Evolutionary conservation across 2,329 filamentous ascomycete species (phyloP).

Genomic region (Fusarium circinatum): DNA sequence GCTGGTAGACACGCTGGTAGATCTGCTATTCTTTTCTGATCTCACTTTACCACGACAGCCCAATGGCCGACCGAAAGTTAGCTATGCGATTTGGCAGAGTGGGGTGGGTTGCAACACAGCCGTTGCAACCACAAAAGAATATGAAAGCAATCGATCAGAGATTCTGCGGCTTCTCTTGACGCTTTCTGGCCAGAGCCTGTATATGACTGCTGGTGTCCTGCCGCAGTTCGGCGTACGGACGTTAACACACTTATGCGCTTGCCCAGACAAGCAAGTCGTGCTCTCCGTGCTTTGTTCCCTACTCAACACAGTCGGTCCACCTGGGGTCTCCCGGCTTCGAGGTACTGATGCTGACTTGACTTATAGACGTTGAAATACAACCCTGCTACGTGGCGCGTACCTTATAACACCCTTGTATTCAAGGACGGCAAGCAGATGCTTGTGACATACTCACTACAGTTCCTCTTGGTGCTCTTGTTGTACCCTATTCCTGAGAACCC

Average conservation of each 20-base stretch:
- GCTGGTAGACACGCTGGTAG: constrained; percentile 87
- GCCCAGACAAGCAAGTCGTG: constrained; percentile 89
- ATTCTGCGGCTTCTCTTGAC: constrained; percentile 87
- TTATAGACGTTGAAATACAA: constrained; percentile 91
- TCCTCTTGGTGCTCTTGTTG: constrained; percentile 84
- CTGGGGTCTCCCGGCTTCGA: neutral
- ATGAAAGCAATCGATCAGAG: constrained; percentile 92
- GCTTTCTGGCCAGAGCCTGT: constrained; percentile 91
- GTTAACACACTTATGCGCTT: constrained; percentile 89
- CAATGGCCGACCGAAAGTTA: constrained; percentile 80
- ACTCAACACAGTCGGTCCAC: constrained; percentile 80
- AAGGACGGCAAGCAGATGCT: constrained; percentile 90
- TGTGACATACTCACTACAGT: constrained; percentile 90
- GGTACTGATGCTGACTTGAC: constrained; percentile 19
- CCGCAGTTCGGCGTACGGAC: constrained; percentile 85
- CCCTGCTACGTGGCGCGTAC: constrained; percentile 90
- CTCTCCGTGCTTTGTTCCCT: constrained; percentile 91
- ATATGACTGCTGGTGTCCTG: constrained; percentile 81
- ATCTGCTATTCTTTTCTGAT: constrained; percentile 90
- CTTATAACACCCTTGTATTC: constrained; percentile 92
- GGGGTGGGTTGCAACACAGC: constrained; percentile 95
- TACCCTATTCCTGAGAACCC: constrained; percentile 87
- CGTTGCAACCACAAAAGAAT: constrained; percentile 87
- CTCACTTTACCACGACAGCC: constrained; percentile 83
- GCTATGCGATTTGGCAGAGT: constrained; percentile 97